These are phyloP conservation scores for Rhizomucor miehei DNA, from an alignment of 371 early-diverging fungal species.

Conservation along the genomic window DNA sequence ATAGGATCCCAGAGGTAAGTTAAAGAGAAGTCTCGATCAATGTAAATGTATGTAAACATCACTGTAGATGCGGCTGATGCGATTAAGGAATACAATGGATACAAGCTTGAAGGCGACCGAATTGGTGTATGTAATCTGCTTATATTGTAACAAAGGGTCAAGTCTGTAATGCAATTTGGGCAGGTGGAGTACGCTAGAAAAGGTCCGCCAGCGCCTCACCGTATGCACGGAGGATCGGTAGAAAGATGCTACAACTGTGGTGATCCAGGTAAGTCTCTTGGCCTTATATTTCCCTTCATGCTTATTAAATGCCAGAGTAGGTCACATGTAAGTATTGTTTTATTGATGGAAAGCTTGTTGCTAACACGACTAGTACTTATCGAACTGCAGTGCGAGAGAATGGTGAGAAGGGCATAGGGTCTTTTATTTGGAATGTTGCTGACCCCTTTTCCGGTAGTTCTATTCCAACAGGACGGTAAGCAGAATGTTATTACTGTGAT, in stretches of 20 bases:
- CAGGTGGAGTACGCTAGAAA: constrained; percentile 20
- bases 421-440: too few relatives aligned
- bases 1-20: background rate
- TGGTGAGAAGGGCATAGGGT: constrained; percentile 25
- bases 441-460: too few relatives aligned
- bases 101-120: constrained; percentile 42
- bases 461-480: too few relatives aligned
- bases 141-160: background rate
- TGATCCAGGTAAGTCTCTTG: constrained; percentile 31
- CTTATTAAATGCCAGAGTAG: background rate
- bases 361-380: background rate
- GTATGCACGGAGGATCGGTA: background rate
- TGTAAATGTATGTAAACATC: constrained; percentile 1
- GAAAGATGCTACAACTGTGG: constrained; percentile 38
- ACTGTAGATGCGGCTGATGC: constrained; percentile 69
- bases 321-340: background rate
- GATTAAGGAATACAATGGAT: constrained; percentile 62
- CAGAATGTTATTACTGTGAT: too few relatives aligned
- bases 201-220: background rate
- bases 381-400: constrained; percentile 26
- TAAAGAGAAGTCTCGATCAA: background rate
- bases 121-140: constrained; percentile 2
- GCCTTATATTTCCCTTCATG: too few relatives aligned
- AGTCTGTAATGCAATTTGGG: background rate
- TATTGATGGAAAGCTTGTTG: background rate